Base-by-base conservation (phyloP, 2,329 filamentous ascomycete species). In the Onygenales sp. region DNA sequence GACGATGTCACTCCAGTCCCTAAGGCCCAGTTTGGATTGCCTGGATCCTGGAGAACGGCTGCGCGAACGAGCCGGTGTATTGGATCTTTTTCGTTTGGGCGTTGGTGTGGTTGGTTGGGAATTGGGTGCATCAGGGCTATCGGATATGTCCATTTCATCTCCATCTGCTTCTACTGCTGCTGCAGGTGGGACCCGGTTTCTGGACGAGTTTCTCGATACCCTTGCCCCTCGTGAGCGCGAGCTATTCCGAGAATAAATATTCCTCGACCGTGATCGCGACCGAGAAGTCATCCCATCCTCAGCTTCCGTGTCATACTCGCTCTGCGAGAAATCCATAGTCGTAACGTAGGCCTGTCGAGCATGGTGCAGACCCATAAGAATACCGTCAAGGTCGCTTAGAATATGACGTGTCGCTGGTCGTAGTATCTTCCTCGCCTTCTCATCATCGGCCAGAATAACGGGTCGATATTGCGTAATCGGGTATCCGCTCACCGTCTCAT, bases 1-100 rank as follows among this genome's bases (percentile, higher is more conserved):
- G 32, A 96, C 71, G 1, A 96, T 80, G 59, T 95, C 88, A 59
- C 83, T 86, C 92, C 92, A 97, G 70, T 94, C 87, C 21, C 87
- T 79, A 10, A 82, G 71, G 32, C 64, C 63, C 37, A 63, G 61
- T 51, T 56, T 60, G 53, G 50, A 50, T 11, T 27, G 14, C 8
- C 50, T 52, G 8, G 53, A 45, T n/a, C 43, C 42, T 33, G 34
- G 50, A 36, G 50, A 52, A 27, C 39, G 13, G 48, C 50, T 21
- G 8, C 43, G 43, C 31, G 51, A 52, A 27, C 42, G 43, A 3
- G 33, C 10, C 13, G 43, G n/a, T 14, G 36, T 39, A 32, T 17
- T 49, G 11, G 49, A 51, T 14, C 33, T 43, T 44, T 31, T 36
- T 10, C 40, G 37, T 44, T 44, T 17, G 9, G n/a, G 27, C 17